phyloP scores from a whole-genome alignment of 495 filamentous ascomycete genomes.

The Alectoria sarmentosa region DNA sequence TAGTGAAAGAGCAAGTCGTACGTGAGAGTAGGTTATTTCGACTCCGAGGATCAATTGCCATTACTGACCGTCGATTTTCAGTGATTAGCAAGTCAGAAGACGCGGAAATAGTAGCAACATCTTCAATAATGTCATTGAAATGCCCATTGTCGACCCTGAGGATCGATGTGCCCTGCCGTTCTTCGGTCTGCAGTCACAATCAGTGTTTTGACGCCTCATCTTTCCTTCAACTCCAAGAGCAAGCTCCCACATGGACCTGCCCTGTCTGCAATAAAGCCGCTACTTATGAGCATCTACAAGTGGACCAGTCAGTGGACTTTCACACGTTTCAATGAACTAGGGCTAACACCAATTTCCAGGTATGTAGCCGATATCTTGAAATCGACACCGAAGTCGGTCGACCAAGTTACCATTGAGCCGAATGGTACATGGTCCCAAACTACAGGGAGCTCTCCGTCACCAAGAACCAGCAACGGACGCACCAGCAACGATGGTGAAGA shows the following conservation, averaged over 20 bases:
- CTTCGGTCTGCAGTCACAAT: conserved; percentile 74
- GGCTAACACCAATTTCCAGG: conserved; percentile 36
- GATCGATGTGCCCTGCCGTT: conserved; percentile 73
- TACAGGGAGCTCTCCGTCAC: conserved; percentile 34
- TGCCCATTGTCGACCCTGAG: conserved; percentile 83
- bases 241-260: conserved; percentile 91
- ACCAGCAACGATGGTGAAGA: conserved; percentile 53
- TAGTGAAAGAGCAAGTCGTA: conserved; percentile 73
- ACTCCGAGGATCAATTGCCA: background rate
- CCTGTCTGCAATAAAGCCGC: conserved; percentile 84
- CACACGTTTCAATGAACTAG: conserved; percentile 3
- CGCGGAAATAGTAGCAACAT: conserved; percentile 79
- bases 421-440: conserved; percentile 66
- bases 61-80: conserved; percentile 32
- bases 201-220: conserved; percentile 95
- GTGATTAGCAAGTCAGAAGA: conserved; percentile 79
- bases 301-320: conserved; percentile 67
- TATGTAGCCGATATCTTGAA: conserved; percentile 85
- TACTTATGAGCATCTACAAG: conserved; percentile 70
- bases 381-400: conserved; percentile 56
- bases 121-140: conserved; percentile 80
- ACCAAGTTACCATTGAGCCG: conserved; percentile 87
- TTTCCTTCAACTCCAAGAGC: conserved; percentile 88
- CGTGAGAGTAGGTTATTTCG: conserved; percentile 61
- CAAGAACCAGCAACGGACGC: conserved; percentile 31